Evolutionary conservation across 345 rosid species (phyloP), one percentile per base, ranked within the genome.

Genomic region (Acer saccharum): DNA sequence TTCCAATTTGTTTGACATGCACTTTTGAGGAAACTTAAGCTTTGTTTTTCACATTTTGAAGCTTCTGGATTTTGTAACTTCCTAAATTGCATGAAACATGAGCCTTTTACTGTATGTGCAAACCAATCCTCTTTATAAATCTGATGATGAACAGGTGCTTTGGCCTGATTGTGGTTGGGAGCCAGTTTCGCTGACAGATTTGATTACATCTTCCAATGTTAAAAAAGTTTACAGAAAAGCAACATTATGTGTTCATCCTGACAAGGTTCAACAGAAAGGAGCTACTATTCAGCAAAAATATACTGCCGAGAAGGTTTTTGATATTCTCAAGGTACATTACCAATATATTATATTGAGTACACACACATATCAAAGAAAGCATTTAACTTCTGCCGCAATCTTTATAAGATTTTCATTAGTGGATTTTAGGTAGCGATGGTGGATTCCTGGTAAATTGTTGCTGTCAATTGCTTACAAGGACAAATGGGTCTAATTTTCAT

Each of bases 251-350:
- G 88, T 97, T 67, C 98, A 97, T 82, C 99, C 98, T n/a, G 99
- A 97, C 73, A 97, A 97, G 89, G 99, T 94, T 79, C 98, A 94
- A 79, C 99, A 94, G 85, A 96, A 94, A 82, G 98, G 98, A 76
- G 95, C 98, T 71, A 93, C 86, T 54, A 83, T 93, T 81, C 87
- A 90, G 77, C 98, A 97, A 65, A 94, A 94, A 77, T 97, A 90
- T 82, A 90, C 79, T 41, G 98, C 98, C 10, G 99, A 94, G 86
- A 94, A 94, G 88, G 98, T 97, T 83, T 97, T 97, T 76, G 93
- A 97, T 91, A 87, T 91, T 71, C 94, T 97, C 76, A 89, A 97
- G 98, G 98, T 97, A 89, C 55, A 2, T 65, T 60, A 48, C 61
- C 69, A 35, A 18, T 71, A 39, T 70, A 52, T 17, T 62, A 39